Percentiles rank a stretch among this genome's conserved stretches.
Evolutionary conservation across 805 yeast species (phyloP).

Genomic region (Torulaspora maleeae): DNA sequence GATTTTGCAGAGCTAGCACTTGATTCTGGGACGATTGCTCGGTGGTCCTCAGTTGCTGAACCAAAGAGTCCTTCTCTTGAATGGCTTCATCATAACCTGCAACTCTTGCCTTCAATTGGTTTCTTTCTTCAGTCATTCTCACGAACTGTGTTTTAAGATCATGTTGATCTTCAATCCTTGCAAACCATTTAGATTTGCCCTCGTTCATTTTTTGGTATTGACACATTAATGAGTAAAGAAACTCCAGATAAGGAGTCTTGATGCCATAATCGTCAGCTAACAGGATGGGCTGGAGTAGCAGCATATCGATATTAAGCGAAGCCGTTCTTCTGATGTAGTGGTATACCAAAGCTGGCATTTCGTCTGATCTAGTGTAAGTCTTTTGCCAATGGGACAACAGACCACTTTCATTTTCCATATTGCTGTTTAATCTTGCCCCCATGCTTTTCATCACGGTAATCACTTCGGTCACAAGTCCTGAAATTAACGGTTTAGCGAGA

Average conservation of each 20-base stretch:
- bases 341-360: conserved; percentile 61
- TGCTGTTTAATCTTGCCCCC: conserved; percentile 66
- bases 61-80: conserved; percentile 16
- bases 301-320: conserved; percentile 60
- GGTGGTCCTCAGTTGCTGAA: conserved; percentile 5
- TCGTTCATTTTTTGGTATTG: conserved; percentile 51
- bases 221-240: conserved; percentile 71
- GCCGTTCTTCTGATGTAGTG: conserved; percentile 56
- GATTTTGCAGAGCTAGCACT: conserved; percentile 8
- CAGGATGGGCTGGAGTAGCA: conserved; percentile 78
- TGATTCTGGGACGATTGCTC: conserved; percentile 9
- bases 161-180: conserved; percentile 18
- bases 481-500: conserved; percentile 76
- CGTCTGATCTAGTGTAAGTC: conserved; percentile 38
- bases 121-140: conserved; percentile 11
- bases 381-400: conserved; percentile 52
- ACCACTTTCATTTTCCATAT: conserved; percentile 58
- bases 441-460: conserved; percentile 67
- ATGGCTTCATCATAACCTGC: conserved; percentile 15
- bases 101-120: conserved; percentile 13
- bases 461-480: conserved; percentile 75
- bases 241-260: conserved; percentile 87
- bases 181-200: conserved; percentile 36
- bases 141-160: conserved; percentile 10
- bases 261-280: conserved; percentile 85